Percentiles rank a stretch among this genome's conserved stretches.
phyloP scores from a whole-genome alignment of 2,329 filamentous ascomycete genomes.

The Clonostachys sp. region DNA sequence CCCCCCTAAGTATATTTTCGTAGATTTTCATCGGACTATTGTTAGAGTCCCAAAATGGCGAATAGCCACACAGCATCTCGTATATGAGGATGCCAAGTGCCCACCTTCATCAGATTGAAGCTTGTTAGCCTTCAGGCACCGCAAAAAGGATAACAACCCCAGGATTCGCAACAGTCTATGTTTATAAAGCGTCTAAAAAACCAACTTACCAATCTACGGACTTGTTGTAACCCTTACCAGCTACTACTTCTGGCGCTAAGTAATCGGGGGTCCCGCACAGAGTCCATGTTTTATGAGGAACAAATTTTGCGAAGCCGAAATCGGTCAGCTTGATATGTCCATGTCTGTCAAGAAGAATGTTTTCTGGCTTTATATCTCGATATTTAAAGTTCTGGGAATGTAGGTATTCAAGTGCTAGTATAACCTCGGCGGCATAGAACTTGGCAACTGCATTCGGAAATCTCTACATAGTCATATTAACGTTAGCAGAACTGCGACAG shows the following conservation, averaged over 20 bases:
- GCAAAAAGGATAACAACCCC: too few relatives aligned
- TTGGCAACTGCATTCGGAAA: constrained; percentile 99
- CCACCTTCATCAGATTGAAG: constrained; percentile 61
- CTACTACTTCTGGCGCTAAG: constrained; percentile 95
- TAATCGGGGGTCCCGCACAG: constrained; percentile 97
- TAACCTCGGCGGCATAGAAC: constrained; percentile 98
- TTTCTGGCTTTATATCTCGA: constrained; percentile 93
- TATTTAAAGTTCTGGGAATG: constrained; percentile 97
- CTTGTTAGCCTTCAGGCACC: too few relatives aligned
- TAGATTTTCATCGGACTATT: constrained; percentile 99
- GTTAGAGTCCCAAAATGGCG: constrained; percentile 96
- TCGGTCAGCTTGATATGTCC: constrained; percentile 96
- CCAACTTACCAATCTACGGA: constrained; percentile 88
- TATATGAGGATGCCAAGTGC: constrained; percentile 97
- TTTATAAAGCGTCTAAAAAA: too few relatives aligned
- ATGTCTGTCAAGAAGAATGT: constrained; percentile 84
- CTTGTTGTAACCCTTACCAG: constrained; percentile 99
- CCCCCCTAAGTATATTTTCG: constrained; percentile 95
- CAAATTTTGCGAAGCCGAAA: constrained; percentile 97
- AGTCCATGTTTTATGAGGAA: constrained; percentile 98
- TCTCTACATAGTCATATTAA: constrained; percentile 52
- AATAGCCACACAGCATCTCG: constrained; percentile 99
- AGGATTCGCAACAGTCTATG: too few relatives aligned
- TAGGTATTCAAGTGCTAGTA: constrained; percentile 89
- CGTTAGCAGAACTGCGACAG: too few relatives aligned